These are phyloP conservation scores for Hypomyces perniciosus DNA, from an alignment of 2,329 filamentous ascomycete species.

Conservation along the genomic window DNA sequence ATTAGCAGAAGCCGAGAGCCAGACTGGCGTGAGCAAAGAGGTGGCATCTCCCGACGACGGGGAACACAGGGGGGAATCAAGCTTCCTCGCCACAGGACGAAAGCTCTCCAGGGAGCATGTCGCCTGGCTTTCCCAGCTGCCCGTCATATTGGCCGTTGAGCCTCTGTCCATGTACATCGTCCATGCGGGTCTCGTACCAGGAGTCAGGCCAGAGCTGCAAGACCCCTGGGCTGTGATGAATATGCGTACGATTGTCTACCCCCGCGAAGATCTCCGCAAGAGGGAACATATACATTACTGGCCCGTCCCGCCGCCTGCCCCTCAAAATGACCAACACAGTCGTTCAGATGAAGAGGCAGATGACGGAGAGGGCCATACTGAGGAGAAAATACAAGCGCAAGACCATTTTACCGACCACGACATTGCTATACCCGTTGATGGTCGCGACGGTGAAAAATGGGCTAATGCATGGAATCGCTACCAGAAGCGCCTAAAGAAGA, in stretches of 20 bases:
- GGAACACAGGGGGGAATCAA: constrained; percentile 28
- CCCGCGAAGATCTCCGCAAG: constrained; percentile 36
- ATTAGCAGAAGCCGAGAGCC: constrained; percentile 32
- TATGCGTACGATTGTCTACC: constrained; percentile 71
- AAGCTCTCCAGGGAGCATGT: constrained; percentile 53
- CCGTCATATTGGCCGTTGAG: constrained; percentile 74
- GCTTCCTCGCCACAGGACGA: constrained; percentile 50
- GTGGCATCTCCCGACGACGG: constrained; percentile 19
- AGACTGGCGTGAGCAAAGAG: constrained; percentile 22
- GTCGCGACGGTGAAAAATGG: constrained; percentile 58
- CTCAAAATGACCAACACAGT: background rate
- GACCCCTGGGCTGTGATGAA: constrained; percentile 84
- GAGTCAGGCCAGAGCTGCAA: constrained; percentile 60
- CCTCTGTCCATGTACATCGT: constrained; percentile 61
- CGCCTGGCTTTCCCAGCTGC: constrained; percentile 62
- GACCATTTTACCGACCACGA: constrained; percentile 23
- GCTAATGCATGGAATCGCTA: constrained; percentile 53
- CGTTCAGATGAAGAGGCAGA: background rate
- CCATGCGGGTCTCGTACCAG: constrained; percentile 80
- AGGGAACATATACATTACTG: constrained; percentile 19
- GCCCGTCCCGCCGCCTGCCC: background rate
- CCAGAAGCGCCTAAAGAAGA: constrained; percentile 32
- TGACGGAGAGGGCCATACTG: constrained; percentile 18
- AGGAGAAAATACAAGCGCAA: constrained; percentile 5
- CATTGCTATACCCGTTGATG: constrained; percentile 34